Conservation (phyloP, 371 early-diverging fungal genomes). For the Spiromyces aspiralis region DNA sequence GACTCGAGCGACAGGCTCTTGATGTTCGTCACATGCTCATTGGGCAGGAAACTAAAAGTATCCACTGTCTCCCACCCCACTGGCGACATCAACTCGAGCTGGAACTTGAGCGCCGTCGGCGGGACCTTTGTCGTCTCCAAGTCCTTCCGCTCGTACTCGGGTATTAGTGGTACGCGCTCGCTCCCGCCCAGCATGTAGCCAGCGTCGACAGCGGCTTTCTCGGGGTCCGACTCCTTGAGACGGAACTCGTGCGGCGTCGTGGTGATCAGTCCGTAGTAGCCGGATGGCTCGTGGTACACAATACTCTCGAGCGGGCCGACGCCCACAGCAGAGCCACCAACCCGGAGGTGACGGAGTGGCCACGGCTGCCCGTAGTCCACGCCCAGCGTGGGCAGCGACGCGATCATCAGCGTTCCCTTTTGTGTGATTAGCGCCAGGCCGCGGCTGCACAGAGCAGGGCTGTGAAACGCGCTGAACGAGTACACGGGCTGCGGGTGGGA, state of each 20-base stretch:
- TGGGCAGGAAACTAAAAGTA: conserved; percentile 51
- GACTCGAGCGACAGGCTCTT: conserved; percentile 70
- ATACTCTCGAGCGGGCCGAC: conserved; percentile 26
- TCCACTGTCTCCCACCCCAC: conserved; percentile 93
- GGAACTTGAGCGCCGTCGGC: conserved; percentile 46
- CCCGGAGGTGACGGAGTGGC: conserved; percentile 65
- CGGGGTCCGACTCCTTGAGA: conserved; percentile 34
- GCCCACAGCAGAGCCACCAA: conserved; percentile 55
- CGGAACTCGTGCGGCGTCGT: conserved; percentile 43
- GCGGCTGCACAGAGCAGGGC: conserved; percentile 52
- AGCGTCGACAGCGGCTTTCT: conserved; percentile 18
- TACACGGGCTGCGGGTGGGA: conserved; percentile 3
- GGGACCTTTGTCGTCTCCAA: conserved; percentile 32
- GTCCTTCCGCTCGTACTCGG: conserved; percentile 20
- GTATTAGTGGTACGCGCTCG: conserved; percentile 6
- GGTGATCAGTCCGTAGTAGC: conserved; percentile 61
- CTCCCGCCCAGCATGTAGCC: neutral
- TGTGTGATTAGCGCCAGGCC: conserved; percentile 53
- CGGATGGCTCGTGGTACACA: conserved; percentile 62
- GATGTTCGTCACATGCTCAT: conserved; percentile 73
- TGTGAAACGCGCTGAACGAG: conserved; percentile 65
- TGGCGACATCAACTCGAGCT: conserved; percentile 78
- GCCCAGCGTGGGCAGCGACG: conserved; percentile 47
- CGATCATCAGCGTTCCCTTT: conserved; percentile 39
- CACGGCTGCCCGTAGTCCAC: conserved; percentile 67